Percentiles rank a stretch among this genome's conserved stretches.
These are phyloP conservation scores for Fallopia convolvulus DNA, from an alignment of 148 eudicot genomes.

Conservation along the genomic window DNA sequence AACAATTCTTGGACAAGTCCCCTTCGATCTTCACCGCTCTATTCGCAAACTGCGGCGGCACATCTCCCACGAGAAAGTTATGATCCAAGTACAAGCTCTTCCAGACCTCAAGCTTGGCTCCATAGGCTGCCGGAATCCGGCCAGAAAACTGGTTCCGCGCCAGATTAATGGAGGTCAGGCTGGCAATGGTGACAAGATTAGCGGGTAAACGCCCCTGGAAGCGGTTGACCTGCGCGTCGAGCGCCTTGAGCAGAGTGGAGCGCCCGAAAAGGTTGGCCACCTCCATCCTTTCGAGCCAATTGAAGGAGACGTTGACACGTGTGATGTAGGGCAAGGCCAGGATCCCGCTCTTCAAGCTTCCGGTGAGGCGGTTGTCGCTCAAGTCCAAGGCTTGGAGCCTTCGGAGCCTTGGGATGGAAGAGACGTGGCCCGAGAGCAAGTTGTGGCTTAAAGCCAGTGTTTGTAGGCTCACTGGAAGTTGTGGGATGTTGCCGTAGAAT, in stretches of 20 bases:
- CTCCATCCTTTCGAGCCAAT: conserved; percentile 42
- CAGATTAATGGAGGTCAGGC: conserved; percentile 33
- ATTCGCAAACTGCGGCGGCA: conserved; percentile 35
- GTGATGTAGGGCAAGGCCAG: conserved; percentile 39
- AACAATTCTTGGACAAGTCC: conserved; percentile 56
- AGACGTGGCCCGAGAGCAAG: conserved; percentile 48
- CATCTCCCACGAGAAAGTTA: conserved; percentile 48
- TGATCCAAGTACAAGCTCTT: conserved; percentile 48
- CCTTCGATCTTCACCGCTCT: conserved; percentile 24
- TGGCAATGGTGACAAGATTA: conserved; percentile 43
- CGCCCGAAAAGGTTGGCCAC: conserved; percentile 27
- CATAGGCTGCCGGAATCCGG: conserved; percentile 45
- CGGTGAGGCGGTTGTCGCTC: conserved; percentile 57
- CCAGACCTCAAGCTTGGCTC: conserved; percentile 43
- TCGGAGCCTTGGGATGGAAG: conserved; percentile 27
- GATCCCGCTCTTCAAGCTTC: conserved; percentile 28
- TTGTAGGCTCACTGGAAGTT: conserved; percentile 38
- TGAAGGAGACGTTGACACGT: conserved; percentile 37
- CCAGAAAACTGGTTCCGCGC: conserved; percentile 53
- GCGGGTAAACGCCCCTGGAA: conserved; percentile 47
- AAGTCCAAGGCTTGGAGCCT: conserved; percentile 34
- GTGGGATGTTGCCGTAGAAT: conserved; percentile 44
- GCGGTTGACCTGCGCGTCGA: conserved; percentile 49
- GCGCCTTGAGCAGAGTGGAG: conserved; percentile 27
- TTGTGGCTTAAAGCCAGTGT: conserved; percentile 34